Conservation (phyloP, 2,329 filamentous ascomycete genomes). For the Epichloe aotearoae region DNA sequence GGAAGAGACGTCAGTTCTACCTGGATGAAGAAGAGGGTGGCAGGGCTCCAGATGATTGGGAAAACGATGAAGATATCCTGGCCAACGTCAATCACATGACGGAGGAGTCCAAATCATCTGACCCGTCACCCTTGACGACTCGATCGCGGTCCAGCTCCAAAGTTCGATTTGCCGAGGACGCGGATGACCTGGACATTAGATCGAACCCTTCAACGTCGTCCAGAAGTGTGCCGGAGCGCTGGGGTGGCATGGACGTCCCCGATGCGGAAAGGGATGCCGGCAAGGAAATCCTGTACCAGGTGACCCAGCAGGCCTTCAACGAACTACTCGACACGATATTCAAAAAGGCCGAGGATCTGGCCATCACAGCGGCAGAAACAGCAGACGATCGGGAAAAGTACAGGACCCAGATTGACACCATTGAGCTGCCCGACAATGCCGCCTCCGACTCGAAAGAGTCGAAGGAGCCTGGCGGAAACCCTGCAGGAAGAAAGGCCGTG, state of each 20-base stretch:
- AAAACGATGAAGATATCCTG: constrained; percentile 44
- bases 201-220: constrained; percentile 65
- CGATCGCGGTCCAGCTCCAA: constrained; percentile 62
- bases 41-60: constrained; percentile 49
- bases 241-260: constrained; percentile 67
- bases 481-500: neutral
- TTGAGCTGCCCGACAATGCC: constrained; percentile 20
- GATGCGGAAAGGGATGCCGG: constrained; percentile 72
- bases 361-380: constrained; percentile 53
- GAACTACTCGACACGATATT: constrained; percentile 83
- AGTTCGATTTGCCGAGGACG: constrained; percentile 62
- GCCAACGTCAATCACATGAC: constrained; percentile 17
- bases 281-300: constrained; percentile 80
- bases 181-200: constrained; percentile 53
- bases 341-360: constrained; percentile 62
- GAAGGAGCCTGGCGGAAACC: neutral
- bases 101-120: constrained; percentile 29
- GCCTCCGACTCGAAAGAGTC: neutral
- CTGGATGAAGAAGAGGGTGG: constrained; percentile 75
- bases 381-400: constrained; percentile 46
- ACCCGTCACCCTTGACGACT: constrained; percentile 14
- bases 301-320: constrained; percentile 83
- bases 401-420: constrained; percentile 31
- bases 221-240: constrained; percentile 56
- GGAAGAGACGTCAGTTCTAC: constrained; percentile 68